phyloP scores from a whole-genome alignment of 768 basidiomycete genomes.

The Rhizopogon rudus region DNA sequence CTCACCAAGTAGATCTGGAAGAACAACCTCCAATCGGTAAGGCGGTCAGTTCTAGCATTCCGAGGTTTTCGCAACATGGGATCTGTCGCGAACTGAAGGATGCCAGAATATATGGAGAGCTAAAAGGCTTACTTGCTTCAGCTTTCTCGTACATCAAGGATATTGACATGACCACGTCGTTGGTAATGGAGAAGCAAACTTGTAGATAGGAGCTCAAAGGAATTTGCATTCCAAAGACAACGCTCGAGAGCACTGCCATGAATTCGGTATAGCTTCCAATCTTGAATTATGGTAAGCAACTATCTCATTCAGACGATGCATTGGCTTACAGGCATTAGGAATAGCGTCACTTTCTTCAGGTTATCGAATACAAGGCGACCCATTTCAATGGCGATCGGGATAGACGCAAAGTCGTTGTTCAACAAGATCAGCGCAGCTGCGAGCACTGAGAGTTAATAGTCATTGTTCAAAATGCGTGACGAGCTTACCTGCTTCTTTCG shows the following conservation, averaged over 20 bases:
- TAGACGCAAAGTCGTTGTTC: slow-evolving; percentile 56
- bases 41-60: slow-evolving; percentile 42
- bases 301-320: slow-evolving; percentile 1
- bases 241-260: slow-evolving; percentile 50
- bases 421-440: slow-evolving; percentile 44
- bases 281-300: slow-evolving; percentile 11
- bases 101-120: background rate
- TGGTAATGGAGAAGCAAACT: slow-evolving; percentile 49
- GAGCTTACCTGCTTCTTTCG: slow-evolving; percentile 48
- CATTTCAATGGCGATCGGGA: slow-evolving; percentile 53
- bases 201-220: slow-evolving; percentile 51
- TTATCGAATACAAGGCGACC: slow-evolving; percentile 59
- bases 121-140: slow-evolving; percentile 33
- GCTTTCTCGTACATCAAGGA: slow-evolving; percentile 49
- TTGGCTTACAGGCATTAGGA: slow-evolving; percentile 36
- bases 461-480: background rate
- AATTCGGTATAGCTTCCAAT: slow-evolving; percentile 57
- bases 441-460: background rate
- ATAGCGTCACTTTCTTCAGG: slow-evolving; percentile 44
- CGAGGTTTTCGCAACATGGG: slow-evolving; percentile 45
- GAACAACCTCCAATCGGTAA: slow-evolving; percentile 46
- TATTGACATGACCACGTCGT: slow-evolving; percentile 48
- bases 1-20: slow-evolving; percentile 43
- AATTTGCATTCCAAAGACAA: slow-evolving; percentile 55
- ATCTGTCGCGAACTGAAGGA: slow-evolving; percentile 20